Conservation (phyloP, 163 green algal species). For the Chlamydomonas reinhardtii region DNA sequence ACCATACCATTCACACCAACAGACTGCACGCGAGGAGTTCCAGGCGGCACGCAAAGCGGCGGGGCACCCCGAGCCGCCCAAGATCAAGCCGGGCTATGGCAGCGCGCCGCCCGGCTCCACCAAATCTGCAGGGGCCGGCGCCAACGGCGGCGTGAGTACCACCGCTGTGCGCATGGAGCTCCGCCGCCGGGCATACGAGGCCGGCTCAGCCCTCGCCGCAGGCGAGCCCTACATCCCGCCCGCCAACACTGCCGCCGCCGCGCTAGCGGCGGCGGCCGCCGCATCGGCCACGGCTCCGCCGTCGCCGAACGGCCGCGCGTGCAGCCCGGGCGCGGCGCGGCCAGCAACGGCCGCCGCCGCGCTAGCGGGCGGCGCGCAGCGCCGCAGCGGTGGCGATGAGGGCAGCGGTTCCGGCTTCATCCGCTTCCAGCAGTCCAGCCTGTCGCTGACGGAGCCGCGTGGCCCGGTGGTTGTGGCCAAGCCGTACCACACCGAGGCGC, state of each 20-base stretch:
- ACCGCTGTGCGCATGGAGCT: slow-evolving; percentile 10
- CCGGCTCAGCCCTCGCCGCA: background rate
- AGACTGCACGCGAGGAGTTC: slow-evolving; percentile 27
- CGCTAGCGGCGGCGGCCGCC: background rate
- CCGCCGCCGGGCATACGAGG: background rate
- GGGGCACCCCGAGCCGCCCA: slow-evolving; percentile 9
- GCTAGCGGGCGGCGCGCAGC: background rate
- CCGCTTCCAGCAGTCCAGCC: background rate
- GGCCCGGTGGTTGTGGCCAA: slow-evolving; percentile 28
- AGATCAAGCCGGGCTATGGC: slow-evolving; percentile 13
- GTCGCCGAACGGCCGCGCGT: background rate
- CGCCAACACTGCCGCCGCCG: background rate
- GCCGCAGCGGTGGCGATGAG: background rate
- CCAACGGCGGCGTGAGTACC: background rate
- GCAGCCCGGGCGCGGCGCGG: background rate
- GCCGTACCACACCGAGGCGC: slow-evolving; percentile 49
- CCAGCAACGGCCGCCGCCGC: background rate
- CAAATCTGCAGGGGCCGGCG: background rate
- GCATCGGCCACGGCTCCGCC: background rate
- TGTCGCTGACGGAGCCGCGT: background rate
- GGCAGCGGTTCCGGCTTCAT: background rate
- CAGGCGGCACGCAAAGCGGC: background rate
- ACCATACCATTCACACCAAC: no score
- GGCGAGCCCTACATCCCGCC: background rate
- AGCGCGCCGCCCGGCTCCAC: background rate